A percentile compares a stretch with the other conserved stretches of the same genome.
Conservation (phyloP, 192 early-diverging fungal species). For the Gonapodya sp. region DNA sequence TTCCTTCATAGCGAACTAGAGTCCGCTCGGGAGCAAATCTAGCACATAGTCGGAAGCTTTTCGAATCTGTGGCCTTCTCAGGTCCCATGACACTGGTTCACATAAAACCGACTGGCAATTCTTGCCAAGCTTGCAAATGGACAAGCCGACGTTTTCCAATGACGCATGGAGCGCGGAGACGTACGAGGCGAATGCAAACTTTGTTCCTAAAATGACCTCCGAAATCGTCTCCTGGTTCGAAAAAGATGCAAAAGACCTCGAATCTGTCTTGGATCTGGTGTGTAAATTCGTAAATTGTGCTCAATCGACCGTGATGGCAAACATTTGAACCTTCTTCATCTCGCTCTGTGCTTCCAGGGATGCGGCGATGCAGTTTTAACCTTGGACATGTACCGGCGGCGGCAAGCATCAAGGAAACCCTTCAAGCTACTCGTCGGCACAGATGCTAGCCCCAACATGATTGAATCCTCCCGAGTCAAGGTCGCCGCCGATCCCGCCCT, state of each 20-base stretch:
- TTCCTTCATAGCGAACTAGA: too few species aligned
- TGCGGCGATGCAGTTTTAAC: slow-evolving; percentile 15
- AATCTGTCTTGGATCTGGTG: background rate
- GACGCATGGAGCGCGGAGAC: background rate
- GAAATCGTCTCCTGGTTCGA: background rate
- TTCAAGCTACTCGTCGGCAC: slow-evolving; percentile 1
- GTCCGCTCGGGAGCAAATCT: too few species aligned
- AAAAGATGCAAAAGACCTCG: background rate
- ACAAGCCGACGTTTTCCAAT: too few species aligned
- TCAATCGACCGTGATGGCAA: too few species aligned
- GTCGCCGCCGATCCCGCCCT: background rate
- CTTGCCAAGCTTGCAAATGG: too few species aligned
- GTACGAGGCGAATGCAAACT: background rate
- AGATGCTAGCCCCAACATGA: slow-evolving; percentile 13
- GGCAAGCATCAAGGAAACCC: background rate
- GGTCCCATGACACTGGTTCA: too few species aligned
- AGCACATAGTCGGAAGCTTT: too few species aligned
- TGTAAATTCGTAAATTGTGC: too few species aligned
- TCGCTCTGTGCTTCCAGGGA: slow-evolving; percentile 4
- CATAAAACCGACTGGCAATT: too few species aligned
- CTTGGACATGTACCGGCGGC: background rate
- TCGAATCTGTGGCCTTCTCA: too few species aligned
- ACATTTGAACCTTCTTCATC: too few species aligned
- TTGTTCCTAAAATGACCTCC: background rate
- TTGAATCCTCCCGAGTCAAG: background rate